Conservation (phyloP, 805 yeast genomes). For the Diddensiella santjacobensis region DNA sequence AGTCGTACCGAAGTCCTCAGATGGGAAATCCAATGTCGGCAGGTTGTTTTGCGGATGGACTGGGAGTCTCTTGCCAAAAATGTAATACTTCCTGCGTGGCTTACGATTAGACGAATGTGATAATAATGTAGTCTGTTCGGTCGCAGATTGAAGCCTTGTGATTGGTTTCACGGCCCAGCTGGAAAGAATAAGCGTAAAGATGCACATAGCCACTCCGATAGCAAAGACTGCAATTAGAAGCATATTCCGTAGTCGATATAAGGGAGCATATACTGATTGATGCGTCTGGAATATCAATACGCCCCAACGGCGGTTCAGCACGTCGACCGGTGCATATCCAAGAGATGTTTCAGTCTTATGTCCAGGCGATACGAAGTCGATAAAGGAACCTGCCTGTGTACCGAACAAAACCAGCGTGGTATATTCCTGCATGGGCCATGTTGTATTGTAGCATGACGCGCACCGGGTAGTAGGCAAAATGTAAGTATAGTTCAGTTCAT, state of each 20-base stretch:
- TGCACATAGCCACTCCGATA: conserved; percentile 63
- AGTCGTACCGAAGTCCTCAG: neutral
- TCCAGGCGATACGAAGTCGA: conserved; percentile 30
- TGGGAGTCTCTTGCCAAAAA: neutral
- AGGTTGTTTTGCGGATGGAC: neutral
- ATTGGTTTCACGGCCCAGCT: conserved; percentile 82
- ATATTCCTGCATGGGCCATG: conserved; percentile 14
- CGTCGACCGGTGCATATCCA: conserved; percentile 50
- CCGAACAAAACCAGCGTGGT: conserved; percentile 11
- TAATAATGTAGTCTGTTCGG: conserved; percentile 43
- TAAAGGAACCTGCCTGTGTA: conserved; percentile 41
- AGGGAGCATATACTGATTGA: conserved; percentile 57
- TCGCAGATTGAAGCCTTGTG: conserved; percentile 72
- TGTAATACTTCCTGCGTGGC: neutral
- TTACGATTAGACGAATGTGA: neutral
- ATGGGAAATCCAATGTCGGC: neutral
- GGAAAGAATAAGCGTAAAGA: conserved; percentile 72
- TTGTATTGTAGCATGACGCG: conserved; percentile 17
- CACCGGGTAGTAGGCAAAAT: conserved; percentile 21
- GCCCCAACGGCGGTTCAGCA: conserved; percentile 55
- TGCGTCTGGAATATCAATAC: conserved; percentile 64
- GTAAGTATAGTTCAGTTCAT: conserved; percentile 11
- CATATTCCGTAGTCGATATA: conserved; percentile 57
- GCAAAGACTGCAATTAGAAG: conserved; percentile 68
- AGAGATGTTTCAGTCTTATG: conserved; percentile 42